These are phyloP conservation scores for Paramecium pentaurelia DNA, from an alignment of 73 alveolate species.

Conservation along the genomic window DNA sequence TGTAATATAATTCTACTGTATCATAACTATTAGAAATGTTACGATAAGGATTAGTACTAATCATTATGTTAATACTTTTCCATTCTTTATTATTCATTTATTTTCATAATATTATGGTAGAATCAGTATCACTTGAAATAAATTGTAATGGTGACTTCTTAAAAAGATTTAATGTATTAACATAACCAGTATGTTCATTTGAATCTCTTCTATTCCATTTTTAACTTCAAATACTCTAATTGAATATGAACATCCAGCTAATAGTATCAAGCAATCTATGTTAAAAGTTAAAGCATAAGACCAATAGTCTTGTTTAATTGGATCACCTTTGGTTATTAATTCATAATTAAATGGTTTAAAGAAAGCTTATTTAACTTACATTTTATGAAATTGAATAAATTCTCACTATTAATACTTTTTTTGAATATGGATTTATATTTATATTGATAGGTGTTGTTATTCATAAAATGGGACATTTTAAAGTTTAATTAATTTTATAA, in stretches of 20 bases:
- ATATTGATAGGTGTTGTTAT: neutral
- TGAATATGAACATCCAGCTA: neutral
- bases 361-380: neutral
- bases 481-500: too few species aligned
- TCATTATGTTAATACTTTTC: conserved; percentile 81
- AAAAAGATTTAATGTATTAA: neutral
- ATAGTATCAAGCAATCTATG: neutral
- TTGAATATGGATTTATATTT: neutral
- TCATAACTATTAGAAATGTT: conserved; percentile 95
- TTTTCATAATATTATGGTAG: neutral
- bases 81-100: neutral
- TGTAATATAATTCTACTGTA: too few species aligned
- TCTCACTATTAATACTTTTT: neutral
- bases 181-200: neutral
- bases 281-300: neutral
- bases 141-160: neutral
- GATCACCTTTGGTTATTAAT: neutral
- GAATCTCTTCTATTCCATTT: neutral
- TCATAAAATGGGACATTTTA: neutral
- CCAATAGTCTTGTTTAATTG: neutral
- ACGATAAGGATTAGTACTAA: conserved; percentile 87
- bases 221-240: neutral
- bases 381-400: neutral
- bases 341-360: neutral
- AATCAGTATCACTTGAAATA: neutral